Evolutionary conservation across 345 rosid species (phyloP), one percentile per base, ranked within the genome.

Genomic region (Combretum micranthum): DNA sequence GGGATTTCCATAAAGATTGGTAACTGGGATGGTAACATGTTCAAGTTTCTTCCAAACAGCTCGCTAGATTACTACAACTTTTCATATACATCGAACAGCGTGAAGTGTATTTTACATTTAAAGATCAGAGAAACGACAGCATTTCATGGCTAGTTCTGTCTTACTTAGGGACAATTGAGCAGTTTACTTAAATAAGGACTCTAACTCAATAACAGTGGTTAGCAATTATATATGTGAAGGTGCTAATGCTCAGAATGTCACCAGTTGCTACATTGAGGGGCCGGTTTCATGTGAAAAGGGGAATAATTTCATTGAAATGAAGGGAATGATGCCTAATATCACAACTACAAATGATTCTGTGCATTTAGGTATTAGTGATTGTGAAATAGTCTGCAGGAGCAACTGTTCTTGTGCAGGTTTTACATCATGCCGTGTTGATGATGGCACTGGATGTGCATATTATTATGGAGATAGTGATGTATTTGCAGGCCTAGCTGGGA

Each of bases 111-210:
- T 47, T 64, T 3, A 50, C 50, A 37, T 56, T 56, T 5, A 15
- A 42, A 6, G 49, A 15, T 18, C 49, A 47, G 26, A 25, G 44
- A 43, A 49, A 43, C 15, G 20, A 18, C 11, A 50, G 43, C 13
- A 20, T 52, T 11, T 56, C 68, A n/a, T 64, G 68, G 68, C 57
- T 57, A 23, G 62, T 50, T 44, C 10, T 64, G 32, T 14, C 62
- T 45, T 50, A 62, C 16, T 47, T 12, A 8, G 56, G 69, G 52
- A 56, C 26, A 48, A 51, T 57, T 25, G 23, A 64, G 37, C 62
- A 51, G 43, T 57, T 45, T 53, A 64, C 20, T 21, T 56, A 56
- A 57, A 37, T 32, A 57, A 57, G 60, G 13, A 45, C 32, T 42
- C 15, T 12, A 14, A 48, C 26, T 44, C 22, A 19, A 51, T 65